Percentiles rank a stretch among this genome's conserved stretches.
Evolutionary conservation across 805 yeast species (phyloP).

Genomic region (Dipodascus albidus): DNA sequence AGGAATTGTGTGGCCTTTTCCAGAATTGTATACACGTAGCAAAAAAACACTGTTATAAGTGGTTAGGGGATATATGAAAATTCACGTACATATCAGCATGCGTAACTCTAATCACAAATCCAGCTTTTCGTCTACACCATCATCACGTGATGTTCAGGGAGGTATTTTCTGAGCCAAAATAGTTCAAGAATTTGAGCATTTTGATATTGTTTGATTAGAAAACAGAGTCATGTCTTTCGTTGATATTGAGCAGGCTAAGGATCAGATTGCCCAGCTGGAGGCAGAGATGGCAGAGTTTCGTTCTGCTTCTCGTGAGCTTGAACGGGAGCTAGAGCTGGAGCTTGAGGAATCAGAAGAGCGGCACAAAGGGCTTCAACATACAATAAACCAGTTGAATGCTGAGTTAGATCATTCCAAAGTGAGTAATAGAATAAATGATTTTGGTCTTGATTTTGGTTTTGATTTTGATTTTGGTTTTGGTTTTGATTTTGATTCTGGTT

Average conservation of each 20-base stretch:
- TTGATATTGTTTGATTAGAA: no score
- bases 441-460: no score
- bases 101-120: background rate
- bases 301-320: conserved; percentile 33
- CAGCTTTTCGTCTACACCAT: no score
- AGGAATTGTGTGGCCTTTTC: background rate
- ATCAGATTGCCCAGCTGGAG: conserved; percentile 31
- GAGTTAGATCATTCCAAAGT: background rate
- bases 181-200: no score
- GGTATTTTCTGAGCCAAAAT: no score
- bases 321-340: conserved; percentile 35
- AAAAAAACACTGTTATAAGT: background rate
- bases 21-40: conserved; percentile 1
- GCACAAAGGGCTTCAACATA: conserved; percentile 16
- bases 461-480: no score
- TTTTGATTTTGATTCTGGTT: no score
- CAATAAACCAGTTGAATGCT: conserved; percentile 4
- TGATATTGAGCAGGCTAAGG: conserved; percentile 10
- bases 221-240: background rate
- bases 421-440: conserved; percentile 3
- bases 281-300: conserved; percentile 33
- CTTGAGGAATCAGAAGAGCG: conserved; percentile 25
- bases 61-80: background rate
- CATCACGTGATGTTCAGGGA: no score
- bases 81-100: background rate